Evolutionary conservation across 768 basidiomycete species (phyloP), one percentile per base, ranked within the genome.

Genomic region (Ephemerocybe angulata): DNA sequence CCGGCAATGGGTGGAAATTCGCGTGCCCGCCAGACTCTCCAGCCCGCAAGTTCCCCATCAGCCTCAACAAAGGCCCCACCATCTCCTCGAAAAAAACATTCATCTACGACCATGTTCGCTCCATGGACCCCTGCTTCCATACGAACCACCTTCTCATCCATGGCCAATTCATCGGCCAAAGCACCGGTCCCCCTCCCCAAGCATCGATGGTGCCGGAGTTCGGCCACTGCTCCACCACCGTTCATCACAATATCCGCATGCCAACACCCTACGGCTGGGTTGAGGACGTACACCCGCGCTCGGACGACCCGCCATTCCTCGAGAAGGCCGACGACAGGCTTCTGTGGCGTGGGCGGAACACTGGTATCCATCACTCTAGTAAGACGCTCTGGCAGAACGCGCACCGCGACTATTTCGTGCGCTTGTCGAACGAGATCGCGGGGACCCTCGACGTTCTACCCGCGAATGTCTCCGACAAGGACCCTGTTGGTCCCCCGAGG

Each of bases 341-440:
- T 17, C 72, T 83, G 37, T 91, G 90, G 90, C 76, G 90, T 37
- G 90, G 90, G 3, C 81, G 81, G 38, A 87, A 82, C 42, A 90
- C 89, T 0, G 90, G 89, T 10, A 86, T 83, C 19, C 70, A 60
- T 50, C 76, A 80, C 31, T 62, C 68, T 13, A 52, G 63, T 1
- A 52, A 59, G 1, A 69, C 75, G 7, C 69, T 70, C 4, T 87
- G 86, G 86, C 51, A 65, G 58, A 61, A 72, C 21, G 71, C 76
- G 4, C 86, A 87, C 52, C 70, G 86, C 0, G 63, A 74, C 21
- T 69, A 75, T 21, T 67, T 87, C 2, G 73, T 85, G 29, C 67
- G 70, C 13, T 64, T 70, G 24, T 54, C 77, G 7, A 82, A 79
- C 31, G 64, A 74, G 4, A 46, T 78, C 44, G 69, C 62, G 57